Conservation (phyloP, 1,139 yeast genomes). For the Tardiomyces blankii region DNA sequence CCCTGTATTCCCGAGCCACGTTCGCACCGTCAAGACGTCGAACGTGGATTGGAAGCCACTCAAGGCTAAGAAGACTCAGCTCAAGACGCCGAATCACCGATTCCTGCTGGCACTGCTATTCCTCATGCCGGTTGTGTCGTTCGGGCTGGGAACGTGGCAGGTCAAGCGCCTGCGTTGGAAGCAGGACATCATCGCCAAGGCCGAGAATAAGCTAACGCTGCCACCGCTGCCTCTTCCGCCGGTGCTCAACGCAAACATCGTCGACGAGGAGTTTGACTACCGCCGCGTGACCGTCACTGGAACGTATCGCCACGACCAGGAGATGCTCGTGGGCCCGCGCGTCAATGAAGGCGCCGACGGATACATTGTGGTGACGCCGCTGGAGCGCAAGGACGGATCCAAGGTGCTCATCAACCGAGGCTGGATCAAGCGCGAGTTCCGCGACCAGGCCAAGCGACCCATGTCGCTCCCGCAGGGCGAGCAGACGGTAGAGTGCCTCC, state of each 20-base stretch:
- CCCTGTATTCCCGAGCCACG: neutral
- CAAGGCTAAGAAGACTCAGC: constrained; percentile 39
- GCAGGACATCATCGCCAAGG: constrained; percentile 64
- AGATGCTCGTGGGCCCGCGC: constrained; percentile 88
- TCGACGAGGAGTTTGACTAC: constrained; percentile 63
- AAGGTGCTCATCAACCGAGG: constrained; percentile 74
- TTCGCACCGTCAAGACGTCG: constrained; percentile 44
- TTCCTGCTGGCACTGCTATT: constrained; percentile 28
- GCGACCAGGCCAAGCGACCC: constrained; percentile 53
- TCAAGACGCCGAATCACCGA: constrained; percentile 30
- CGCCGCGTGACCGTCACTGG: constrained; percentile 69
- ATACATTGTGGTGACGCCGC: constrained; percentile 71
- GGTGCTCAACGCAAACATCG: constrained; percentile 23
- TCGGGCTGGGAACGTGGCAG: constrained; percentile 92
- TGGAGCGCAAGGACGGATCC: constrained; percentile 39
- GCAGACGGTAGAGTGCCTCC: constrained; percentile 60
- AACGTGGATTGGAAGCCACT: constrained; percentile 81
- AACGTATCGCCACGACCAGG: constrained; percentile 71
- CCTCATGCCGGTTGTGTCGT: constrained; percentile 81
- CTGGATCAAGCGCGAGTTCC: constrained; percentile 72
- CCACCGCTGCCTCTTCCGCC: constrained; percentile 63
- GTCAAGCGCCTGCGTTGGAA: constrained; percentile 80
- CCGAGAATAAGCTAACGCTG: constrained; percentile 70
- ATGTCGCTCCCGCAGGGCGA: constrained; percentile 63
- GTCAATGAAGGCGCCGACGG: constrained; percentile 68